These are phyloP conservation scores for Mycena indigotica DNA, from an alignment of 768 basidiomycete genomes.

Conservation along the genomic window DNA sequence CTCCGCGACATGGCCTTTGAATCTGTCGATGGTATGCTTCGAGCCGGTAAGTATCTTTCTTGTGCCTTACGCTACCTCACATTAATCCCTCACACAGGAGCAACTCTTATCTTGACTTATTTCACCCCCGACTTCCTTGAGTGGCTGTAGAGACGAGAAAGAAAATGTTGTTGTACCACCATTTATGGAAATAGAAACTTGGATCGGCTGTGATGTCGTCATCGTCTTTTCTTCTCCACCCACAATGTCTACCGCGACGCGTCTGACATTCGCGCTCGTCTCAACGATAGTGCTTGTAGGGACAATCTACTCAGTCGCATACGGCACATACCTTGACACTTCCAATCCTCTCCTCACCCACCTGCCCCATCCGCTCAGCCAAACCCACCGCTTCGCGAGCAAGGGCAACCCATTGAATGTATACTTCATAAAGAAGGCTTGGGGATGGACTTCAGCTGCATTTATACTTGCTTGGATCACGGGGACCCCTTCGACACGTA, in stretches of 20 bases:
- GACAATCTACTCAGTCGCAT: constrained; percentile 63
- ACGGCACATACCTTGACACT: constrained; percentile 80
- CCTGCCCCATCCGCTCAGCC: constrained; percentile 67
- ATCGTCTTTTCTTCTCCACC: constrained; percentile 7
- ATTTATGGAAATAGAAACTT: neutral
- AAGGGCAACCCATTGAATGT: constrained; percentile 84
- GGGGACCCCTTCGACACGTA: constrained; percentile 48
- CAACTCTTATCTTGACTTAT: constrained; percentile 88
- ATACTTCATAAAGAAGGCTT: constrained; percentile 85
- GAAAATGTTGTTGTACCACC: constrained; percentile 7
- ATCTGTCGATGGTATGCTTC: constrained; percentile 84
- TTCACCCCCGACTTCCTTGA: constrained; percentile 97
- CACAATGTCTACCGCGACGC: constrained; percentile 4
- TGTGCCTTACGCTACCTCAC: neutral
- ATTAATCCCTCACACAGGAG: constrained; percentile 54
- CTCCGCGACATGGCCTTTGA: constrained; percentile 94
- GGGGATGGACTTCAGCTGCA: constrained; percentile 84
- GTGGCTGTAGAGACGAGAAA: constrained; percentile 50
- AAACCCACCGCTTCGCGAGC: constrained; percentile 72
- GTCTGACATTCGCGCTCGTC: constrained; percentile 40
- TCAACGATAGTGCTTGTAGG: constrained; percentile 56
- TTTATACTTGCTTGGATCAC: constrained; percentile 65
- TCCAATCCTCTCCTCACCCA: constrained; percentile 73
- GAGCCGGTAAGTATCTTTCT: constrained; percentile 67
- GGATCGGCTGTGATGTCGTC: neutral